These are phyloP conservation scores for Trichosporon ovoides DNA, from an alignment of 1,284 basidiomycete genomes.

Conservation along the genomic window DNA sequence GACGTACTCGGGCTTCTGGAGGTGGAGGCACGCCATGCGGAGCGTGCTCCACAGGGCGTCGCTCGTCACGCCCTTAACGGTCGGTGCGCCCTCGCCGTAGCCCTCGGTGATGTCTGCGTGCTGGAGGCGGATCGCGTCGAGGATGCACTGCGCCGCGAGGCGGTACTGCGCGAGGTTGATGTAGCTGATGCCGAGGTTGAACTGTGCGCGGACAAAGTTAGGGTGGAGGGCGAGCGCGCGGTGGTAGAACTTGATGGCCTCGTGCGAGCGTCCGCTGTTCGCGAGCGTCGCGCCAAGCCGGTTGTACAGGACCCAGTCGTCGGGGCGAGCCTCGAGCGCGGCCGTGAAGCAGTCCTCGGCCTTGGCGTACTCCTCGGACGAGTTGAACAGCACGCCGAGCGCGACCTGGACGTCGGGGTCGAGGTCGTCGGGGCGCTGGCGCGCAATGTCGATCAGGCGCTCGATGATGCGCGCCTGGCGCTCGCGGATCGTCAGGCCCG, in stretches of 20 bases:
- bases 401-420: constrained; percentile 96
- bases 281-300: constrained; percentile 93
- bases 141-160: constrained; percentile 74
- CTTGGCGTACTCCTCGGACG: constrained; percentile 85
- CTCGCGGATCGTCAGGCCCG: constrained; percentile 18
- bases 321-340: constrained; percentile 78
- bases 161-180: constrained; percentile 80
- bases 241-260: constrained; percentile 85
- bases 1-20: constrained; percentile 19
- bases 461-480: constrained; percentile 38
- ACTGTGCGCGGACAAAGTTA: constrained; percentile 85
- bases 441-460: constrained; percentile 48
- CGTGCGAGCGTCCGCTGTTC: constrained; percentile 76
- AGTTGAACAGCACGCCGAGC: constrained; percentile 86
- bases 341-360: constrained; percentile 92
- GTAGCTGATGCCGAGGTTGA: constrained; percentile 85
- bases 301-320: constrained; percentile 94
- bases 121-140: constrained; percentile 79
- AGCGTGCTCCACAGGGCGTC: constrained; percentile 77
- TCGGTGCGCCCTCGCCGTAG: constrained; percentile 40
- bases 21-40: constrained; percentile 67
- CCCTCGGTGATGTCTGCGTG: constrained; percentile 64
- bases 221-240: constrained; percentile 86
- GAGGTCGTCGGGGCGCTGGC: constrained; percentile 53
- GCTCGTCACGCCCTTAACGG: constrained; percentile 63